Evolutionary conservation across 306 rosid species (phyloP).

Genomic region (Adenanthera pavonina): DNA sequence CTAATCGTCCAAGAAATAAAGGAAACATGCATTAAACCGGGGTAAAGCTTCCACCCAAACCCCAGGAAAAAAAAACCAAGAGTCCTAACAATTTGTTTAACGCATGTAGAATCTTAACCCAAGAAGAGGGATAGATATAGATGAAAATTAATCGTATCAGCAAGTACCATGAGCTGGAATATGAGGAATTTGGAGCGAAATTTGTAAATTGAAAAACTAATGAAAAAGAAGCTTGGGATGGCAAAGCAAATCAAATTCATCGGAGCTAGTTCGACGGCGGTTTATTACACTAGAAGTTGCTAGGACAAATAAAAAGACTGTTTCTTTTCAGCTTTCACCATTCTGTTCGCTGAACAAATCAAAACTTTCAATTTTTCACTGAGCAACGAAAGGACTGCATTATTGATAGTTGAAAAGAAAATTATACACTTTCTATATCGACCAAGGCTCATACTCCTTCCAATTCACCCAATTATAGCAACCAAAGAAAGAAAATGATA

Average conservation of each 20-base stretch:
- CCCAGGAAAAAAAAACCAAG: neutral
- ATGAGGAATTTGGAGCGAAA: neutral
- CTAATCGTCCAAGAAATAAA: neutral
- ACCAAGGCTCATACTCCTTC: neutral
- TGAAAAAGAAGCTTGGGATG: neutral
- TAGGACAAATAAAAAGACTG: neutral
- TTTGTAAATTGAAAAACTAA: neutral
- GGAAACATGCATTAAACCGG: neutral
- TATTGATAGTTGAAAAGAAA: neutral
- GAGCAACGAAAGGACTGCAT: neutral
- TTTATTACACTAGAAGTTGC: neutral
- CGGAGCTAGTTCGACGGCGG: neutral
- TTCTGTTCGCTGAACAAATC: neutral
- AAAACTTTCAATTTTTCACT: neutral
- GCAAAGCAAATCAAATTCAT: neutral
- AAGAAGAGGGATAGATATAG: neutral
- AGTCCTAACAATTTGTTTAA: neutral
- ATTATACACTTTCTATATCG: neutral
- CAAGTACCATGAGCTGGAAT: neutral
- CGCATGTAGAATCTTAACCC: neutral
- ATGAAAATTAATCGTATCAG: neutral
- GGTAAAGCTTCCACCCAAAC: neutral
- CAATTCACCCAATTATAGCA: neutral
- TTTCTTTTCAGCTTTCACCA: neutral
- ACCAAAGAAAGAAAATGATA: slow-evolving; percentile 8